Evolutionary conservation across 768 basidiomycete genomes (phyloP).

Genomic region (Auriscalpium orientale): DNA sequence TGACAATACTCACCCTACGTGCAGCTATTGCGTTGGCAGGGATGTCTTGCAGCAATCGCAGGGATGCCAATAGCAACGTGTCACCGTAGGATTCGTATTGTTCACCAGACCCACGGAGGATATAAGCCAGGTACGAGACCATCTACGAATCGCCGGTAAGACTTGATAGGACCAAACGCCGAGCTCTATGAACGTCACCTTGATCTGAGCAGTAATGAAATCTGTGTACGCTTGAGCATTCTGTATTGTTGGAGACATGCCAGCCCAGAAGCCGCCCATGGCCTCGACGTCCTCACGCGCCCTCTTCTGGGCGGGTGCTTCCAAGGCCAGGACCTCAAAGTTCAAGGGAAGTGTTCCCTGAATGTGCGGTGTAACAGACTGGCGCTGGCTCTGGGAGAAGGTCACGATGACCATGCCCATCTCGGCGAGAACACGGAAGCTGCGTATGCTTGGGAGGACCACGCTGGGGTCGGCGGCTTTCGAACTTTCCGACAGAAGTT

Average conservation of each 20-base stretch:
- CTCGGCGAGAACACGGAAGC: conserved; percentile 92
- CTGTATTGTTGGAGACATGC: conserved; percentile 68
- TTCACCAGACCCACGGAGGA: conserved; percentile 61
- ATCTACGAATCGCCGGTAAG: conserved; percentile 42
- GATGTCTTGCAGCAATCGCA: conserved; percentile 91
- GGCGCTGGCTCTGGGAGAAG: conserved; percentile 76
- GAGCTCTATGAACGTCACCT: conserved; percentile 39
- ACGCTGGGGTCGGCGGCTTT: conserved; percentile 43
- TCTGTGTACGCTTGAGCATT: conserved; percentile 74
- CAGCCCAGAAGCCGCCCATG: conserved; percentile 76
- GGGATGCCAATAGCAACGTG: conserved; percentile 65
- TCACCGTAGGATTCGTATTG: conserved; percentile 73
- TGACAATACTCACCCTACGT: conserved; percentile 51
- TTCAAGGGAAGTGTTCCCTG: conserved; percentile 68
- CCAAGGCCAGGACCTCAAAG: conserved; percentile 68
- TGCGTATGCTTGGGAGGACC: conserved; percentile 65
- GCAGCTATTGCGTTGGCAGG: conserved; percentile 77
- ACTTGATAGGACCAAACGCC: neutral
- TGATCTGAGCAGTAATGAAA: conserved; percentile 84
- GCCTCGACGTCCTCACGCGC: conserved; percentile 75
- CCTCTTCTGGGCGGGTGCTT: conserved; percentile 74
- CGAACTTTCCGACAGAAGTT: conserved; percentile 68
- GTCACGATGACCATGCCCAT: conserved; percentile 89
- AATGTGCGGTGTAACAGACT: conserved; percentile 56
- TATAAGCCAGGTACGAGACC: conserved; percentile 87